These are phyloP conservation scores for Sequoia sempervirens DNA, from an alignment of 75 land plant species.

Conservation along the genomic window DNA sequence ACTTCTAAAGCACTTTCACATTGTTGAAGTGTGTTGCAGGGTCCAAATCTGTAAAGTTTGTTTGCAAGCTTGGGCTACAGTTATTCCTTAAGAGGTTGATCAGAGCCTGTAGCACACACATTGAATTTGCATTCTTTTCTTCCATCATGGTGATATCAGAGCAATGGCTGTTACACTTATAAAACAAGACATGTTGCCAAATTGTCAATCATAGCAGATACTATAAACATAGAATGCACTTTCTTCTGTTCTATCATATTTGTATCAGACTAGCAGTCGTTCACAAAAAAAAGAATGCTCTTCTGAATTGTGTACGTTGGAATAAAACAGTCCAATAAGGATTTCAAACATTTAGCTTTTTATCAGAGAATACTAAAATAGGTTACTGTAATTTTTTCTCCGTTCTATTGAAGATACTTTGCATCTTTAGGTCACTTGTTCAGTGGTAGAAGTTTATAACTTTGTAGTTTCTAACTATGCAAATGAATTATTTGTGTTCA, in stretches of 20 bases:
- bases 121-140: background rate
- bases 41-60: background rate
- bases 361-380: background rate
- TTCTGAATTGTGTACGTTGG: background rate
- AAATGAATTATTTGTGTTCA: slow-evolving; percentile 16
- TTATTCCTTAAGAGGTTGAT: background rate
- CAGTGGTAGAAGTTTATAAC: background rate
- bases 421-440: background rate
- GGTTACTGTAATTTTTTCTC: background rate
- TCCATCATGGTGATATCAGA: background rate
- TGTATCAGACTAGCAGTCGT: background rate
- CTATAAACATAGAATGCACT: background rate
- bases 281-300: background rate
- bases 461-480: background rate
- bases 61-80: background rate
- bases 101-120: background rate
- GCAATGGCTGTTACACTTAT: background rate
- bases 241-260: background rate
- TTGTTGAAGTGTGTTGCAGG: background rate
- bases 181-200: background rate
- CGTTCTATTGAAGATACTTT: background rate
- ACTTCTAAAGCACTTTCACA: background rate
- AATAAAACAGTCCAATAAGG: background rate
- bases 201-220: background rate
- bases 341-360: background rate